Evolutionary conservation across 768 basidiomycete species (phyloP).

Genomic region (Rubroboletus pulcherrimus): DNA sequence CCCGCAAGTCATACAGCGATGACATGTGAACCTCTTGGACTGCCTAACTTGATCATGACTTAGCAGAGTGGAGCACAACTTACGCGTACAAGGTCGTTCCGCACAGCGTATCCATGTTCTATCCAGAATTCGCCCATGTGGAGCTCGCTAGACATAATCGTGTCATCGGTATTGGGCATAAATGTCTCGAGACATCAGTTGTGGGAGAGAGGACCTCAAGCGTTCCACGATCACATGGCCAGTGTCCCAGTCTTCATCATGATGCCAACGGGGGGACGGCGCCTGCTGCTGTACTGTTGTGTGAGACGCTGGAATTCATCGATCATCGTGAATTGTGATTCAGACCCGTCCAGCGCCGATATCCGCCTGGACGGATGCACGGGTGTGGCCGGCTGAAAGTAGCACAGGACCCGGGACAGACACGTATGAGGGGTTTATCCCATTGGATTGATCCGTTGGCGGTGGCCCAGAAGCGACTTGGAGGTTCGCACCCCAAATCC

Average conservation of each 20-base stretch:
- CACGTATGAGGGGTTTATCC: constrained; percentile 10
- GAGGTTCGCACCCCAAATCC: constrained; percentile 13
- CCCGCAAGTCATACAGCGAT: not conserved
- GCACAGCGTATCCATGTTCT: not conserved
- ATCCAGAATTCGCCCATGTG: not conserved
- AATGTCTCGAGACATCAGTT: not conserved
- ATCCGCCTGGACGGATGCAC: constrained; percentile 2
- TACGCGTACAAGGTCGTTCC: not conserved
- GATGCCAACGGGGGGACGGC: not conserved
- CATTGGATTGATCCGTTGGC: constrained; percentile 3
- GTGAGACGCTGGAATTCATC: not conserved
- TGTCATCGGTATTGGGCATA: not conserved
- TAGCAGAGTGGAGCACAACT: not conserved
- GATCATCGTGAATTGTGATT: not conserved
- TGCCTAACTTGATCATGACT: not conserved
- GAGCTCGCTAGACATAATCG: not conserved
- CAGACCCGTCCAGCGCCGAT: constrained; percentile 12
- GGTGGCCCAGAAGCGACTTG: not conserved
- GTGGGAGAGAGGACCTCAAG: not conserved
- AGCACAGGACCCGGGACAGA: not conserved
- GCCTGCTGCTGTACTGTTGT: not conserved
- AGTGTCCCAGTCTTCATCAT: not conserved
- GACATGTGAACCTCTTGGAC: not conserved
- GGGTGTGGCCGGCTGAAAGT: not conserved
- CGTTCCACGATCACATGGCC: not conserved